Evolutionary conservation across 176 grass and related monocot species (phyloP), one percentile per base, ranked within the genome.

Genomic region (Eragrostis curvula): DNA sequence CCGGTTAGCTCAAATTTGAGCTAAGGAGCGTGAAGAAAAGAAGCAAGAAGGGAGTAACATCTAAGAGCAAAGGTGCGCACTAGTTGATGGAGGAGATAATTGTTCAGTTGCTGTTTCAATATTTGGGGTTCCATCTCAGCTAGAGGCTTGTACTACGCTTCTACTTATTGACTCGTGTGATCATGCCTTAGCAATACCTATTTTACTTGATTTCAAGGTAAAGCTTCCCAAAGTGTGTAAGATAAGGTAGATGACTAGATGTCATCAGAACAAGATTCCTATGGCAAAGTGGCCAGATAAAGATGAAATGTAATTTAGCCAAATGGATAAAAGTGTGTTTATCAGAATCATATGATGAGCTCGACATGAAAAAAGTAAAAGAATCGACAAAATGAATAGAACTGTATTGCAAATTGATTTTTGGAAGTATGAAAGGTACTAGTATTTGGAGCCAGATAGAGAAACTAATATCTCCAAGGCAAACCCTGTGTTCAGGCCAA

Each of bases 221-320:
- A 77, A 62, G 56, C 23, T 77, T 58, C 3, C 56, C 57, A 46
- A 47, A 77, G 1, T 77, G 14, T 75, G 41, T 62, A 46, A 20
- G 15, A 20, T 77, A 27, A 45, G 40, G 14, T 46, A 24, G 23
- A 29, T 62, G n/a, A 9, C 53, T 46, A 24, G 23, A 29, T 62
- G n/a, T 16, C 53, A 61, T 45, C 0, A 53, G 9, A 0, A 0
- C 27, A 30, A 76, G 36, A 76, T 77, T 29, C 43, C 45, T 61
- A 61, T 28, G 16, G 41, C 40, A 77, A 75, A 13, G 23, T 77
- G 8, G 39, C 17, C 40, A 59, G 12, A 42, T 9, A 24, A 24
- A 58, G 12, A 24, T 12, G 55, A 42, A 24, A 17, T 58, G 3
- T 17, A 12, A 25, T 58, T 59, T 60, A 44, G 13, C 21, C 27